phyloP scores from a whole-genome alignment of 2,329 filamentous ascomycete species.

The Cladosporium sp. region DNA sequence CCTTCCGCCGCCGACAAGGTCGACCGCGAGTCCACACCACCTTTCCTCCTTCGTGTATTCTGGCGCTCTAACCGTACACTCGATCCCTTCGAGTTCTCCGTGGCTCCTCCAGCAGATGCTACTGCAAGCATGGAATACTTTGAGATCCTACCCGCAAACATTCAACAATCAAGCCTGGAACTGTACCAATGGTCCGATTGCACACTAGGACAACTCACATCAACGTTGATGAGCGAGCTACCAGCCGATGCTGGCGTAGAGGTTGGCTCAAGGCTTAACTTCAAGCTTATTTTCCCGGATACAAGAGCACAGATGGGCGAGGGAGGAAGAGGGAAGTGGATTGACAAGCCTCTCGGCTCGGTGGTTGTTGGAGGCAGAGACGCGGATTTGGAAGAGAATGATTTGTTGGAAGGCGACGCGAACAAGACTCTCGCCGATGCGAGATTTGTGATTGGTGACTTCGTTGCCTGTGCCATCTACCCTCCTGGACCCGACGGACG shows the following conservation, averaged over 20 bases:
- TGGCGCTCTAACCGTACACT: conserved; percentile 75
- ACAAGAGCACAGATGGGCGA: conserved; percentile 52
- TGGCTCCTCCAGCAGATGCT: conserved; percentile 47
- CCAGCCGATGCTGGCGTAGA: conserved; percentile 70
- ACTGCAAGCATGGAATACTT: conserved; percentile 37
- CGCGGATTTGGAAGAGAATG: conserved; percentile 36
- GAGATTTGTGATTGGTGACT: conserved; percentile 86
- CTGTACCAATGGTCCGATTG: conserved; percentile 87
- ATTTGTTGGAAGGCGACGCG: conserved; percentile 55
- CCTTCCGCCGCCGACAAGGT: conserved; percentile 47
- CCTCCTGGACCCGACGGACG: conserved; percentile 73
- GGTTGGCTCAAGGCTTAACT: conserved; percentile 81
- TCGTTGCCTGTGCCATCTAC: conserved; percentile 78
- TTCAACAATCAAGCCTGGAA: conserved; percentile 54
- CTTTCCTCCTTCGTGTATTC: conserved; percentile 84
- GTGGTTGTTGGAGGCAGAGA: conserved; percentile 65
- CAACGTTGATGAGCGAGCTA: conserved; percentile 70
- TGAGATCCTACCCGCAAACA: conserved; percentile 60
- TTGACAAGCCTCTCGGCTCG: conserved; percentile 79
- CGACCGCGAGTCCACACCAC: conserved; percentile 71
- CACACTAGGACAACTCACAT: conserved; percentile 77
- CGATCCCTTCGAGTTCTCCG: conserved; percentile 70
- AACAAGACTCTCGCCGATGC: conserved; percentile 75
- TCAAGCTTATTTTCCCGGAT: conserved; percentile 84
- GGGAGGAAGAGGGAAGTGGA: conserved; percentile 62